Base-by-base conservation (phyloP, 1,139 yeast genomes). In the Casaregolazyma suthepensis region DNA sequence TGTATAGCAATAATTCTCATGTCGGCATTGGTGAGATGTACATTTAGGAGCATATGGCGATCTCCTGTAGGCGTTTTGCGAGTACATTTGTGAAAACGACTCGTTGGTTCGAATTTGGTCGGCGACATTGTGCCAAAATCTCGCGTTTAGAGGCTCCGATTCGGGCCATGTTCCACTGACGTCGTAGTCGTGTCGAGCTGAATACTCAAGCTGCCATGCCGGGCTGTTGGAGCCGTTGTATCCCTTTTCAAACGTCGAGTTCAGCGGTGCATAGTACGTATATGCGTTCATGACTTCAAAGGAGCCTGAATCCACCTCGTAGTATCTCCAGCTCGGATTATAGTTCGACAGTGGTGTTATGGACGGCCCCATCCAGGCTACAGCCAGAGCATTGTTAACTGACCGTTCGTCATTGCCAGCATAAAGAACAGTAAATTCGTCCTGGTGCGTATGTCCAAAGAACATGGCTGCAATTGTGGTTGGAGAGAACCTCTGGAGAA, bases 281-380 rank as follows among this genome's bases (percentile, higher is more conserved):
- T 68, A 75, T 4, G 84, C 74, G 62, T 85, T 80, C 74, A 82
- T 74, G 56, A 85, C 73, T 57, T 79, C 79, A 71, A 82, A 83
- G 4, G 87, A 78, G 59, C 78, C 71, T 22, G 79, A 72, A 65
- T 85, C 89, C 46, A 85, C 85, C 62, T 81, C 81, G 63, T 85
- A 85, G 69, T 82, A 83, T 66, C 87, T 76, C 86, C 87, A 85
- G 26, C 83, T 76, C 15, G 90, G 90, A 65, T 85, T 85, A 60
- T 73, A 74, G 58, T 80, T 73, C 9, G 73, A 69, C 60, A 75
- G 73, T 9, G 90, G 89, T 13, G 90, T 83, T 44, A 85, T 76
- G 1, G 87, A 80, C 58, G 82, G 89, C 0, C 79, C 75, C 52
- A 84, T 76, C 85, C 85, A 85, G 0, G 87, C 83, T 71, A 79